These are phyloP conservation scores for Talaromyces sp. DNA, from an alignment of 2,329 filamentous ascomycete species.

Conservation along the genomic window DNA sequence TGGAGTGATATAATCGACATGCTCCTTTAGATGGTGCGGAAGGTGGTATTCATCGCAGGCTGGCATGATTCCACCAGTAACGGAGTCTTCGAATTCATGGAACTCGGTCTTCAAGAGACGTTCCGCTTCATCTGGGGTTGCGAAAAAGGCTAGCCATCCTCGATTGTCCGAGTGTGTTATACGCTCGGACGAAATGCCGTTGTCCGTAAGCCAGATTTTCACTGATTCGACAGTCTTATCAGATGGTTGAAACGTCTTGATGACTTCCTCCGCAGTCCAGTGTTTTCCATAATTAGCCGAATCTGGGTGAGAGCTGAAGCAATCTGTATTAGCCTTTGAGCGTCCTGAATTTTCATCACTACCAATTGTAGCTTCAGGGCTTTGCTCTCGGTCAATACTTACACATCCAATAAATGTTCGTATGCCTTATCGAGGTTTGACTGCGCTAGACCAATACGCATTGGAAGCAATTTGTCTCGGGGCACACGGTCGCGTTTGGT, in stretches of 20 bases:
- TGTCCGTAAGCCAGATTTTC: constrained; percentile 51
- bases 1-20: constrained; percentile 57
- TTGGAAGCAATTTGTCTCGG: constrained; percentile 9
- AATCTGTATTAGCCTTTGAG: background rate
- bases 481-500: constrained; percentile 16
- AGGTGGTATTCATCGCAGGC: constrained; percentile 48
- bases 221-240: constrained; percentile 49
- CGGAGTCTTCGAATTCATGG: constrained; percentile 47
- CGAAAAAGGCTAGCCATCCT: constrained; percentile 55
- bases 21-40: constrained; percentile 45
- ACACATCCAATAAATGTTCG: constrained; percentile 16
- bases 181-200: constrained; percentile 49
- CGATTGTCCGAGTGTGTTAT: constrained; percentile 51
- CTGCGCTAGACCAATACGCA: constrained; percentile 16
- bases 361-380: background rate
- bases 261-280: constrained; percentile 43
- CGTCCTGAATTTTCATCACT: background rate
- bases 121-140: constrained; percentile 53
- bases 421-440: constrained; percentile 13
- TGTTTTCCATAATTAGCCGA: constrained; percentile 43
- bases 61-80: constrained; percentile 27
- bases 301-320: constrained; percentile 31
- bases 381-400: background rate
- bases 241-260: constrained; percentile 42
- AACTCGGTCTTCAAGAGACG: constrained; percentile 54